A percentile compares a stretch with the other conserved stretches of the same genome.
Evolutionary conservation across 176 grass and related monocot genomes (phyloP).

Genomic region (Alopecurus myosuroides): DNA sequence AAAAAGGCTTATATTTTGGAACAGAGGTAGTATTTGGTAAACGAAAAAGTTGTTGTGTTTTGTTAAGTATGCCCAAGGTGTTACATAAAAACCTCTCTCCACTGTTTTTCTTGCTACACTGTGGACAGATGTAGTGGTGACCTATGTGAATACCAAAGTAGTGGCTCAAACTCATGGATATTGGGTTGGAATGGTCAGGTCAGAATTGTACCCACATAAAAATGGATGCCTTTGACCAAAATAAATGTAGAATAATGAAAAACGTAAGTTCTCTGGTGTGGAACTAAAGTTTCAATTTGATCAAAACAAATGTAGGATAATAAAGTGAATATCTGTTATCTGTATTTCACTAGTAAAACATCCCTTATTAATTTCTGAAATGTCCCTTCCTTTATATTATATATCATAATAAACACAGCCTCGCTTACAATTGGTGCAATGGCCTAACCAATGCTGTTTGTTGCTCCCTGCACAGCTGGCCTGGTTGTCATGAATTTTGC

Average conservation of each 20-base stretch:
- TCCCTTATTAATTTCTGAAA: neutral
- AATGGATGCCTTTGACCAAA: neutral
- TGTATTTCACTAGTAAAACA: slow-evolving; percentile 9
- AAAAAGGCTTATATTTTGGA: too few species aligned
- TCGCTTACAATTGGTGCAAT: neutral
- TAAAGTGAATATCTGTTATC: neutral
- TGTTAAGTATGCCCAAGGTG: neutral
- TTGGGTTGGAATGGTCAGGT: neutral
- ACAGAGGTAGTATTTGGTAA: too few species aligned
- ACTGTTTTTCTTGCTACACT: neutral
- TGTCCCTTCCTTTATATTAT: neutral
- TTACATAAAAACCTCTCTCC: neutral
- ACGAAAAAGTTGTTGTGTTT: neutral
- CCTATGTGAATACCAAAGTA: neutral
- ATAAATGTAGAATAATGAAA: neutral
- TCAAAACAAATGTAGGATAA: too few species aligned
- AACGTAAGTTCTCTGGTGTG: neutral
- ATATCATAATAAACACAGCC: neutral
- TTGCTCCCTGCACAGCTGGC: neutral
- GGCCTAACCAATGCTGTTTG: neutral
- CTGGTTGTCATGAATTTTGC: neutral
- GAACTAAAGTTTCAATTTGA: neutral
- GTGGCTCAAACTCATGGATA: slow-evolving; percentile 3
- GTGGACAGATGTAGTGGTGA: neutral
- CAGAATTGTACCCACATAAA: neutral